Evolutionary conservation across 1,139 yeast genomes (phyloP), one percentile per base, ranked within the genome.

Genomic region (Sugiyamaella novakii): DNA sequence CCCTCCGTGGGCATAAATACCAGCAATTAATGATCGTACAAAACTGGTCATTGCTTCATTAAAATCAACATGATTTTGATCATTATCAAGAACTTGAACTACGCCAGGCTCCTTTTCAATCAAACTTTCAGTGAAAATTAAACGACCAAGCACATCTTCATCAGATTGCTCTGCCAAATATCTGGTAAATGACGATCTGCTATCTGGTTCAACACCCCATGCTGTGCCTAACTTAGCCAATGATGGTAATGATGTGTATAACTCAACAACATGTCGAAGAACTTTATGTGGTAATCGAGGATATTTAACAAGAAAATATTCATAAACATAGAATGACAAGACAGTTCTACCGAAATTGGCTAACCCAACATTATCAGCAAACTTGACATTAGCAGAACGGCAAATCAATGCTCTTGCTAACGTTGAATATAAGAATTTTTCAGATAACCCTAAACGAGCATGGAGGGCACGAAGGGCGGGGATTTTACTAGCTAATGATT

Each of bases 201-300:
- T 69, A 65, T 89, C 97, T 28, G 77, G 75, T 68, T 87, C 92
- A 47, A 92, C 83, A 68, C 98, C 98, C 98, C 98, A 92, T 17
- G 65, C 54, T 27, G 72, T 63, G 25, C 91, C 96, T 34, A 89
- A 71, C 43, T 76, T 77, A 37, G 79, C 72, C 54, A 92, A 73
- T 0, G 89, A 76, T 14, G 74, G 76, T 35, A 79, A 77, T 1
- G 92, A 87, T 67, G 84, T 76, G 63, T 80, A 85, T 5, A 94
- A 76, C 58, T 84, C 83, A 5, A 86, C 80, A 1, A 94, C 89
- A 24, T 81, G 78, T 59, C 83, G 81, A 54, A 88, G 79, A 22
- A 91, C 83, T 10, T 81, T 77, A 59, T 84, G 78, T 25, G 99
- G 98, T 54, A 94, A 76, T 64, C 99, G 80, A 43, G 99, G 99